Base-by-base conservation (phyloP, 805 yeast species). In the Lachancea quebecensis region DNA sequence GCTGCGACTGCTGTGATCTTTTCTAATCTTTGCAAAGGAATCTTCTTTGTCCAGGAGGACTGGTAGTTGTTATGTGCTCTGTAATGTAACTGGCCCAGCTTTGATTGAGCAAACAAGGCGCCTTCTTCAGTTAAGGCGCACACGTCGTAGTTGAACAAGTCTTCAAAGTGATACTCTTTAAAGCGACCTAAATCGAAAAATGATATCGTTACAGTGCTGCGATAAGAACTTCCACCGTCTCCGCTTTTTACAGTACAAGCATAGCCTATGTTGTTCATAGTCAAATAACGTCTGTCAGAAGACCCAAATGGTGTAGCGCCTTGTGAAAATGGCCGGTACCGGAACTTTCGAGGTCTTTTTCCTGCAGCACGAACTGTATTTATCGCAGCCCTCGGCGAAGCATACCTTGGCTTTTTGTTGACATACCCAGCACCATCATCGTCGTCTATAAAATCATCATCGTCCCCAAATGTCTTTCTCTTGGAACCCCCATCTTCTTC, bases 251-350 rank as follows among this genome's bases (percentile, higher is more conserved):
- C 93, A 0, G 88, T 72, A 78, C 95, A 85, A 0, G 81, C 83
- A 59, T 86, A 85, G 0, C 97, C 99, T 27, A 80, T 68, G 9
- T 82, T 71, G 54, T 86, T 86, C 74, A 90, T 86, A 16, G 88
- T 79, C 35, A 91, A 65, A 56, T 88, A 90, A 44, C 96, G 72
- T 63, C 91, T 76, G 42, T 79, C 77, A 3, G 68, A 70, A 42
- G 68, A 66, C 29, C 65, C 64, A 83, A 90, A 89, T 0, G 96
- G 95, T 0, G 98, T 91, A 6, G 84, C 77, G 1, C 98, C 98
- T 1, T 87, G 85, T 2, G 95, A 87, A 54, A 80, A 83, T 0
- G 96, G 90, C 38, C 66, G 69, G 27, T 79, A 56, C 8, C 66
- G 68, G 40, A 66, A 68, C 34, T 42, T 49, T 3, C 15, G 33